Conservation (phyloP, 2,329 filamentous ascomycete species). For the Pseudogymnoascus sp. region DNA sequence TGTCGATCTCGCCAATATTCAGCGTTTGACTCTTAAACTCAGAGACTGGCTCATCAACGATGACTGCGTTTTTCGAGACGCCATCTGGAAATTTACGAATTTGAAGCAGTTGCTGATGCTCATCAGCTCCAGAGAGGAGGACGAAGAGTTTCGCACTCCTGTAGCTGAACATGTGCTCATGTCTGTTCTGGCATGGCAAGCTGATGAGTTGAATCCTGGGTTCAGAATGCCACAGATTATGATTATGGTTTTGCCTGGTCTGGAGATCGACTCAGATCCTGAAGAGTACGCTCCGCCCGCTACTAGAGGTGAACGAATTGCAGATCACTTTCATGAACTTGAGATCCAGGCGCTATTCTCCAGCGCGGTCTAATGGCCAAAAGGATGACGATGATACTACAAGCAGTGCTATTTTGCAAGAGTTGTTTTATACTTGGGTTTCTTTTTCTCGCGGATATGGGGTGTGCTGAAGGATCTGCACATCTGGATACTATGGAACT, state of each 20-base stretch:
- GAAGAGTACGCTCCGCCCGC: background rate
- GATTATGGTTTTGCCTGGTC: background rate
- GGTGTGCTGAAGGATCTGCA: background rate
- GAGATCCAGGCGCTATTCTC: background rate
- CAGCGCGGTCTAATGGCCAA: background rate
- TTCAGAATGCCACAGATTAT: background rate
- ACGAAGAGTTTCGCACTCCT: background rate
- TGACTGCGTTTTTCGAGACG: background rate
- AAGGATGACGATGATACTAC: background rate
- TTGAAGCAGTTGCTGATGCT: background rate
- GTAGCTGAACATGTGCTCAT: background rate
- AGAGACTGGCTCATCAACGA: slow-evolving; percentile 1
- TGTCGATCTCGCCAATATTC: background rate
- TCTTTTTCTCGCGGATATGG: background rate
- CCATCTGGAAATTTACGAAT: background rate
- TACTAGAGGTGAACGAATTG: background rate
- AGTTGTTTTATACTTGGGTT: background rate
- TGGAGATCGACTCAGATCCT: slow-evolving; percentile 1
- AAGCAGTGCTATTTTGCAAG: background rate
- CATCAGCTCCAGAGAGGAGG: background rate
- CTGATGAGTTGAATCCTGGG: background rate
- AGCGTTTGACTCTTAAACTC: background rate
- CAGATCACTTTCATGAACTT: background rate
- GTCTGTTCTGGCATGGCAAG: background rate
- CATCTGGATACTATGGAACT: background rate